Percentiles rank a stretch among this genome's conserved stretches.
phyloP scores from a whole-genome alignment of 2,329 filamentous ascomycete species.

The Magnaporthiopsis incrustans region DNA sequence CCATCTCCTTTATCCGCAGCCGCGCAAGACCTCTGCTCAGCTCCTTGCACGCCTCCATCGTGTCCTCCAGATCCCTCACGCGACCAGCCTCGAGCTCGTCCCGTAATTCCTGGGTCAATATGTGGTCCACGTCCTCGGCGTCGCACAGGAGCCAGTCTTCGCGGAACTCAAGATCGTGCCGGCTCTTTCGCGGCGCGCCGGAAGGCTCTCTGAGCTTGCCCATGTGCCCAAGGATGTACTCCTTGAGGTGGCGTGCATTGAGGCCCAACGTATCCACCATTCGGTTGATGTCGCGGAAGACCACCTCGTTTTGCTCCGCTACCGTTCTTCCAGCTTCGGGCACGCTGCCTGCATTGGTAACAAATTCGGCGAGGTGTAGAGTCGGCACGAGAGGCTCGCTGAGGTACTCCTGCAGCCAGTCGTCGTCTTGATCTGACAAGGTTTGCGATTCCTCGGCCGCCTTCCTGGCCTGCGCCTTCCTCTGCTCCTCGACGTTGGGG shows the following conservation, averaged over 20 bases:
- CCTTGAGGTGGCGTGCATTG: slow-evolving; percentile 62
- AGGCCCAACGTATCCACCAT: slow-evolving; percentile 93
- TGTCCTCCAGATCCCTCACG: slow-evolving; percentile 59
- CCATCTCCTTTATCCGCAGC: slow-evolving; percentile 67
- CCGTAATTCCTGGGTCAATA: slow-evolving; percentile 58
- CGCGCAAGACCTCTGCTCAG: slow-evolving; percentile 62
- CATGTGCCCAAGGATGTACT: slow-evolving; percentile 60
- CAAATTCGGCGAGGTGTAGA: slow-evolving; percentile 57
- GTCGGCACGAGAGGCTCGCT: slow-evolving; percentile 53
- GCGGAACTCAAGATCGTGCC: slow-evolving; percentile 59
- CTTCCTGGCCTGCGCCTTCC: slow-evolving; percentile 43
- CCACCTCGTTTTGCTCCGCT: slow-evolving; percentile 54
- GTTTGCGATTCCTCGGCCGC: slow-evolving; percentile 49
- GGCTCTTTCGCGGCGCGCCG: slow-evolving; percentile 45
- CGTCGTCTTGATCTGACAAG: slow-evolving; percentile 56
- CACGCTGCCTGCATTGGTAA: slow-evolving; percentile 38
- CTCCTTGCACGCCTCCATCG: slow-evolving; percentile 59
- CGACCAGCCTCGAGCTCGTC: slow-evolving; percentile 57
- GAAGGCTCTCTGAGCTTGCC: slow-evolving; percentile 28
- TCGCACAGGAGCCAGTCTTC: slow-evolving; percentile 72
- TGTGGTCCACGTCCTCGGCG: slow-evolving; percentile 56
- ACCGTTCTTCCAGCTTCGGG: slow-evolving; percentile 48
- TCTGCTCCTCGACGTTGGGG: slow-evolving; percentile 40
- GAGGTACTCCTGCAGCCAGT: slow-evolving; percentile 48
- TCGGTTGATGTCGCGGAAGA: slow-evolving; percentile 76